Evolutionary conservation across 139 green algal species (phyloP).

Genomic region (Micractinium sp.): DNA sequence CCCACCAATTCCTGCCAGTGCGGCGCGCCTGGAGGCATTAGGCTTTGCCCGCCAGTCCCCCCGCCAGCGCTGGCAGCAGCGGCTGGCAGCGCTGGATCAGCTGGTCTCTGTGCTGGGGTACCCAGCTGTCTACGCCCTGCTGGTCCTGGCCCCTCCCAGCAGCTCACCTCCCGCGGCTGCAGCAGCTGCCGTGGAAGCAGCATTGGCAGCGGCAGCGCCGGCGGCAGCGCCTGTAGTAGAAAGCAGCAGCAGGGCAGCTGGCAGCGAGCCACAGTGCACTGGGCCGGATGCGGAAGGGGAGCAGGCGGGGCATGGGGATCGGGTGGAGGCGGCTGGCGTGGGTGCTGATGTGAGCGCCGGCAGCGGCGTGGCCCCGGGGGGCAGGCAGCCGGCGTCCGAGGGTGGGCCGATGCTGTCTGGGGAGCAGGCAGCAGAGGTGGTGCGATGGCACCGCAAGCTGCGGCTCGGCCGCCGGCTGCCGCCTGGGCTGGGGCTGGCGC

Average conservation of each 20-base stretch:
- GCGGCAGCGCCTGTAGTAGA: background rate
- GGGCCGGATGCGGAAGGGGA: no score
- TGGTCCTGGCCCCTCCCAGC: background rate
- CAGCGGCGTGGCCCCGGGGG: background rate
- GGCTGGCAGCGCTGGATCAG: slow-evolving; percentile 13
- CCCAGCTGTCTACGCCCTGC: background rate
- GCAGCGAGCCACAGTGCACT: no score
- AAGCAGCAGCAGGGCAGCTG: background rate
- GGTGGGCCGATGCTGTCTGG: background rate
- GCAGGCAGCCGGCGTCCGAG: background rate
- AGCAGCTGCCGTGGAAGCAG: background rate
- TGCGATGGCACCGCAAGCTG: slow-evolving; percentile 7
- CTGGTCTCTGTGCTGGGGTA: slow-evolving; percentile 4
- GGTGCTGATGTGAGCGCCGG: background rate
- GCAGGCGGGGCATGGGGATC: no score
- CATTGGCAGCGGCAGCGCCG: background rate
- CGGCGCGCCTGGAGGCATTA: background rate
- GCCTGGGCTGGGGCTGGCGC: background rate
- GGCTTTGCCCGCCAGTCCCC: background rate
- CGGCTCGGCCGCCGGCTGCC: background rate
- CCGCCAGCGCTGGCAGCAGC: background rate
- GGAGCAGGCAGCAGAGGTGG: background rate
- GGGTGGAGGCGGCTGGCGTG: no score
- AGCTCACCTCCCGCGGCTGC: background rate
- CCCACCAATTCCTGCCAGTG: background rate